Evolutionary conservation across 1,284 basidiomycete genomes (phyloP), one percentile per base, ranked within the genome.

Genomic region (Cryptococcus sp.): DNA sequence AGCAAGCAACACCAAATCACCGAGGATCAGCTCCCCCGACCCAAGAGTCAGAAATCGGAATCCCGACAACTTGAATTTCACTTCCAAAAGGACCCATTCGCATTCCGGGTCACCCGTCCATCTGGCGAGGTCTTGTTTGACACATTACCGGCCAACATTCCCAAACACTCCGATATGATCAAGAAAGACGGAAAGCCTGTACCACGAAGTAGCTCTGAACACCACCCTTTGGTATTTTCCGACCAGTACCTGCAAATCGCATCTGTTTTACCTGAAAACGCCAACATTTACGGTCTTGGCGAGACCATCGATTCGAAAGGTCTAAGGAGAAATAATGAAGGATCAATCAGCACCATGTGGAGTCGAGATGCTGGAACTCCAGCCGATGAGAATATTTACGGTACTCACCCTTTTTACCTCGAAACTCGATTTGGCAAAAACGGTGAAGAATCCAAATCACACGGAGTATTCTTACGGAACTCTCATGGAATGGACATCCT

Each of bases 281-380:
- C 86, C 19, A 87, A 89, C 61, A 79, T 90, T 43, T 89, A 88
- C 58, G 88, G 88, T 1, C 74, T 90, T 7, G 87, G 87, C 2
- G 87, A 90, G 66, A 81, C 83, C n/a, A 78, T 87, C 24, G 79
- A 84, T 1, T 39, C 36, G 36, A 19, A 16, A 7, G 56, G 52
- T 34, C 57, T 48, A 44, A 52, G 46, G 25, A 46, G 55, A n/a
- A 57, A 51, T 16, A 32, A 44, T 25, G 52, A 45, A 21, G 53
- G 46, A 47, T 57, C 52, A n/a, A 52, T 56, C 7, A 60, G 61
- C n/a, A 67, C 67, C 0, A 48, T 69, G 34, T 67, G 65, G 67
- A 49, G 56, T 1, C 49, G 67, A 39, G 65, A 67, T 46, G 58
- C 52, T 5, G 58, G 57, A 25, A 54, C 55, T 37, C 63, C 61